Evolutionary conservation across 2,329 filamentous ascomycete genomes (phyloP).

Genomic region (Lachnellula cervina): DNA sequence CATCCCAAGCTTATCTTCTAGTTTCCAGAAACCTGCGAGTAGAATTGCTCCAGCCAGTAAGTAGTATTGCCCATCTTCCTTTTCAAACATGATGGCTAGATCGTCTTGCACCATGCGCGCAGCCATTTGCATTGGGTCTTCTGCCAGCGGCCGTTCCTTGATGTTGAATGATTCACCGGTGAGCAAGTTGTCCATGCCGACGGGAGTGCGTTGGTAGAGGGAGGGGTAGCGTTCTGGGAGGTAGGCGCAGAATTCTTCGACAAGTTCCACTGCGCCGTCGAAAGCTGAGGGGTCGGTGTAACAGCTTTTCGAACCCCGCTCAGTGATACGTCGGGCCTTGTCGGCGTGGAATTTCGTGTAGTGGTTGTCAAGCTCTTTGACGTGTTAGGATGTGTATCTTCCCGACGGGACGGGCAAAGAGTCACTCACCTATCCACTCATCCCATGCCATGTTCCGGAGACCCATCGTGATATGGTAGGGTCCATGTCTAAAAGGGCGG

Average conservation of each 20-base stretch:
- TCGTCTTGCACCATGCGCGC: constrained; percentile 76
- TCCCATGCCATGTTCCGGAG: constrained; percentile 33
- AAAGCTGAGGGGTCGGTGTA: constrained; percentile 65
- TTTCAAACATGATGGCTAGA: constrained; percentile 77
- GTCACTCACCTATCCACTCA: constrained; percentile 31
- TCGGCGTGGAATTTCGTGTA: constrained; percentile 67
- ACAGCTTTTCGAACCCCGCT: constrained; percentile 64
- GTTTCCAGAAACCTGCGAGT: constrained; percentile 76
- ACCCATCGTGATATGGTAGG: constrained; percentile 33
- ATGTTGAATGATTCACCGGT: constrained; percentile 72
- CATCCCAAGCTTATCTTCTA: constrained; percentile 79
- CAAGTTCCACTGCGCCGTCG: constrained; percentile 67
- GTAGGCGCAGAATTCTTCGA: constrained; percentile 68
- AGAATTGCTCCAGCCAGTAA: constrained; percentile 72
- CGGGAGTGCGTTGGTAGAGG: constrained; percentile 58
- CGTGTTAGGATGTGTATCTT: constrained; percentile 12
- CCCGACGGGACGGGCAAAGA: background rate
- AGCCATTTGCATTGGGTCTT: constrained; percentile 74
- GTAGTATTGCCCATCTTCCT: constrained; percentile 72
- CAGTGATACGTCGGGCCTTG: constrained; percentile 62
- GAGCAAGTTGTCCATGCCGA: constrained; percentile 65
- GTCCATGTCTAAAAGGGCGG: constrained; percentile 31
- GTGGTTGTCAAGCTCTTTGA: constrained; percentile 69
- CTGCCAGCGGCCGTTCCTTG: constrained; percentile 54
- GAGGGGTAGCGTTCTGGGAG: constrained; percentile 70